phyloP scores from a whole-genome alignment of 257 asterid genomes.

The Rhazya stricta region DNA sequence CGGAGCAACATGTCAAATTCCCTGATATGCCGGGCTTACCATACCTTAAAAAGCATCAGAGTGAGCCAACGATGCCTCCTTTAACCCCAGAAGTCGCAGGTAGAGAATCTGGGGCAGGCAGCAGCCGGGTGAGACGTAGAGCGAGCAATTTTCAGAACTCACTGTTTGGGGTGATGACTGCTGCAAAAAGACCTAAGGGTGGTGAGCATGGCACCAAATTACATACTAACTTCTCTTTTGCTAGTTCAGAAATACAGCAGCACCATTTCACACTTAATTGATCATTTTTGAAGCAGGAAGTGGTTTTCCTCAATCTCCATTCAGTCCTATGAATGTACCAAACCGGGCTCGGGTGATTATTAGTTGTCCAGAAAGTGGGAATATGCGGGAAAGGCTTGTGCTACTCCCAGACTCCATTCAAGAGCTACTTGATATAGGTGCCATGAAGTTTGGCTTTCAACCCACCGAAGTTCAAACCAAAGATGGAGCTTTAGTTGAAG shows the following conservation, averaged over 20 bases:
- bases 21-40: conserved; percentile 26
- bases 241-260: background rate
- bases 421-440: conserved; percentile 57
- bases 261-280: too few relatives aligned
- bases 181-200: conserved; percentile 31
- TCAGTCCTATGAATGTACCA: conserved; percentile 3
- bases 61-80: conserved; percentile 44
- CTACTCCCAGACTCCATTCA: conserved; percentile 47
- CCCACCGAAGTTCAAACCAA: conserved; percentile 39
- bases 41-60: conserved; percentile 49
- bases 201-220: conserved; percentile 29
- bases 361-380: conserved; percentile 41
- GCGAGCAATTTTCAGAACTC: conserved; percentile 43
- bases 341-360: conserved; percentile 44
- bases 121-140: conserved; percentile 21
- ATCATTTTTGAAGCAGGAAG: conserved; percentile 31
- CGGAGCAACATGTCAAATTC: background rate
- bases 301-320: conserved; percentile 22
- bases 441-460: conserved; percentile 43
- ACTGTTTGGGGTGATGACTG: conserved; percentile 65
- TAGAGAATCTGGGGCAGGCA: conserved; percentile 11
- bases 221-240: background rate
- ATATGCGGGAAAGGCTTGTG: conserved; percentile 35
- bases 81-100: conserved; percentile 13
- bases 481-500: conserved; percentile 61